phyloP scores from a whole-genome alignment of 106 monocot species.

The Posidonia australis region DNA sequence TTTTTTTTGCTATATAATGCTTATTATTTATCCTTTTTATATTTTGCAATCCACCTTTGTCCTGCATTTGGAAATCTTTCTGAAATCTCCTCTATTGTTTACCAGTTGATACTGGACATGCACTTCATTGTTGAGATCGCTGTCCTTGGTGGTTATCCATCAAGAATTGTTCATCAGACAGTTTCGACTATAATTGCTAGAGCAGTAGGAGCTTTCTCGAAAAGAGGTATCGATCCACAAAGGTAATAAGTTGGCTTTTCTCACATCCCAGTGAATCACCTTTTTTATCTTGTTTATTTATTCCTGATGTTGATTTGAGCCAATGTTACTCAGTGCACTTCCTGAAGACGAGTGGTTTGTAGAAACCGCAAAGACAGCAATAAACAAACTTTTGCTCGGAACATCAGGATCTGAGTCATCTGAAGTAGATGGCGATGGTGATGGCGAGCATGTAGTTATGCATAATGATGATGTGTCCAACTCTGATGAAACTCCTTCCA shows the following conservation, averaged over 20 bases:
- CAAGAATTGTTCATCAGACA: conserved; percentile 63
- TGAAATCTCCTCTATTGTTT: neutral
- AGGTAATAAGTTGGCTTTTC: no score
- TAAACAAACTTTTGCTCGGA: conserved; percentile 63
- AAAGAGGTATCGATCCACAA: conserved; percentile 77
- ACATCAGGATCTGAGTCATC: conserved; percentile 54
- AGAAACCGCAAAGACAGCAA: conserved; percentile 72
- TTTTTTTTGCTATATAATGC: neutral
- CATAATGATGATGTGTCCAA: conserved; percentile 50
- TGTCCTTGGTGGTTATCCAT: conserved; percentile 66
- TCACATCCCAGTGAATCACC: neutral
- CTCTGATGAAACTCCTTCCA: conserved; percentile 48
- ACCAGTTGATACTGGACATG: conserved; percentile 90
- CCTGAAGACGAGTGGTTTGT: conserved; percentile 97
- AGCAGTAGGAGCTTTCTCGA: conserved; percentile 78
- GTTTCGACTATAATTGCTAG: conserved; percentile 71
- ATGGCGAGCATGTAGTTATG: conserved; percentile 21
- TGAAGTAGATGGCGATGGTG: conserved; percentile 24
- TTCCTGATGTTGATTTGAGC: neutral
- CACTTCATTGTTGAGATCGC: conserved; percentile 88
- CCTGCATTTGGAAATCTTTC: neutral
- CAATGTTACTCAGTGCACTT: conserved; percentile 37
- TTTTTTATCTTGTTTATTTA: neutral
- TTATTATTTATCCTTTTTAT: no score
- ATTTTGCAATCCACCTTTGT: no score